phyloP scores from a whole-genome alignment of 2,329 filamentous ascomycete genomes.

The Trichophyton simii region DNA sequence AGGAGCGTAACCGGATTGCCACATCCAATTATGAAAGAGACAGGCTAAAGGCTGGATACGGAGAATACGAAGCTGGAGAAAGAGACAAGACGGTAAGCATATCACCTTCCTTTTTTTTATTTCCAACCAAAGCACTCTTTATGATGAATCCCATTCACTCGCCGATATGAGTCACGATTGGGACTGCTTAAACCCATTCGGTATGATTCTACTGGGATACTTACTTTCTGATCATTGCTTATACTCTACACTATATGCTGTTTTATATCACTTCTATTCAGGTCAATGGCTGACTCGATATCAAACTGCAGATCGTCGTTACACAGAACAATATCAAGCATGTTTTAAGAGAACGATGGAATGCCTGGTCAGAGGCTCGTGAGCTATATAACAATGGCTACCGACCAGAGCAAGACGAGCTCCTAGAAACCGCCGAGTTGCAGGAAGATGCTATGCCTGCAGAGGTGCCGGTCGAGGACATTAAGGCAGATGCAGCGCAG shows the following conservation, averaged over 20 bases:
- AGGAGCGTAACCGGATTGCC: conserved; percentile 79
- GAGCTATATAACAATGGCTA: conserved; percentile 26
- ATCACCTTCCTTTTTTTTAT: not conserved
- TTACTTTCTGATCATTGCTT: conserved; percentile 5
- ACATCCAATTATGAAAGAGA: conserved; percentile 60
- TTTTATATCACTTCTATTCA: conserved; percentile 2
- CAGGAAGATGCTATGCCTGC: not conserved
- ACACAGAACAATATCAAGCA: conserved; percentile 79
- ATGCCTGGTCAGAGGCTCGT: conserved; percentile 53
- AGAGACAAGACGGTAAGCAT: conserved; percentile 54
- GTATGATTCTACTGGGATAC: conserved; percentile 13
- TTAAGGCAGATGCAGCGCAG: not conserved
- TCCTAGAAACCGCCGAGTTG: conserved; percentile 7
- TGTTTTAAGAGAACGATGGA: conserved; percentile 72
- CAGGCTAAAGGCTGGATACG: conserved; percentile 58
- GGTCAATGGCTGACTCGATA: not conserved
- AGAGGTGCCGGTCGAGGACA: conserved; percentile 6
- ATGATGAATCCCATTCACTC: conserved; percentile 21
- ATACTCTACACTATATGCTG: not conserved
- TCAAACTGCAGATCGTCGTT: conserved; percentile 48
- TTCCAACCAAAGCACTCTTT: not conserved
- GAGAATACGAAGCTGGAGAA: conserved; percentile 51
- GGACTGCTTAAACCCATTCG: conserved; percentile 19
- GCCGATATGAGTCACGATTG: conserved; percentile 21
- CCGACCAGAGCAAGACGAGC: conserved; percentile 21